Evolutionary conservation across 305 asterid genomes (phyloP).

Genomic region (Striga hermonthica): DNA sequence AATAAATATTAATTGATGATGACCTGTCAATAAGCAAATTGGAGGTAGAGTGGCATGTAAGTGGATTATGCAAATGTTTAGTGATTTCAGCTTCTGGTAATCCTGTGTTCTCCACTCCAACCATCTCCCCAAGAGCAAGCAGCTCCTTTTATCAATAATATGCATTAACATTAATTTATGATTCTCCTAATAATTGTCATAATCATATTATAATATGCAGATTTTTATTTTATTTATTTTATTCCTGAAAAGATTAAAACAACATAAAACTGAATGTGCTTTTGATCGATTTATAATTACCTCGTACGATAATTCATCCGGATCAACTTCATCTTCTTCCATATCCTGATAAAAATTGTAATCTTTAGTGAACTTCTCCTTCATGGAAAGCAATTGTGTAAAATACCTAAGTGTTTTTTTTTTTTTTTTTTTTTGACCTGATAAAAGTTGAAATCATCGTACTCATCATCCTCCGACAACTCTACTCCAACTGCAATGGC

Average conservation of each 20-base stretch:
- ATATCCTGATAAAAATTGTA: slow-evolving; percentile 31
- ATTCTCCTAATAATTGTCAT: too few species aligned
- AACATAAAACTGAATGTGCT: too few species aligned
- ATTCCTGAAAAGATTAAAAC: background rate
- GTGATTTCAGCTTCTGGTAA: slow-evolving; percentile 47
- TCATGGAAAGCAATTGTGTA: background rate
- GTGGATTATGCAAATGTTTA: slow-evolving; percentile 40
- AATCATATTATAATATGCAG: background rate
- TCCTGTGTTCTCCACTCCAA: slow-evolving; percentile 62
- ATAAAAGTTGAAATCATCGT: slow-evolving; percentile 1
- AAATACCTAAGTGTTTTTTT: background rate
- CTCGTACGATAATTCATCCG: slow-evolving; percentile 62
- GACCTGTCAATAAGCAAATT: slow-evolving; percentile 45
- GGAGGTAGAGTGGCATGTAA: slow-evolving; percentile 40
- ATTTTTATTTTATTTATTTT: too few species aligned
- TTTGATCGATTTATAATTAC: slow-evolving; percentile 23
- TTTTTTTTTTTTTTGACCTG: slow-evolving; percentile 15
- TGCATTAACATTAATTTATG: too few species aligned
- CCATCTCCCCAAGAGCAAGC: slow-evolving; percentile 61
- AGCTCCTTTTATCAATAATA: slow-evolving; percentile 41
- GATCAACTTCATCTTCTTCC: slow-evolving; percentile 62
- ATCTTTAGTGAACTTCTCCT: background rate
- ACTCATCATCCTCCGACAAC: slow-evolving; percentile 37
- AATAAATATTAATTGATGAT: background rate
- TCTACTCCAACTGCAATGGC: slow-evolving; percentile 40